Base-by-base conservation (phyloP, 495 filamentous ascomycete genomes). In the Penicillium odoratum region DNA sequence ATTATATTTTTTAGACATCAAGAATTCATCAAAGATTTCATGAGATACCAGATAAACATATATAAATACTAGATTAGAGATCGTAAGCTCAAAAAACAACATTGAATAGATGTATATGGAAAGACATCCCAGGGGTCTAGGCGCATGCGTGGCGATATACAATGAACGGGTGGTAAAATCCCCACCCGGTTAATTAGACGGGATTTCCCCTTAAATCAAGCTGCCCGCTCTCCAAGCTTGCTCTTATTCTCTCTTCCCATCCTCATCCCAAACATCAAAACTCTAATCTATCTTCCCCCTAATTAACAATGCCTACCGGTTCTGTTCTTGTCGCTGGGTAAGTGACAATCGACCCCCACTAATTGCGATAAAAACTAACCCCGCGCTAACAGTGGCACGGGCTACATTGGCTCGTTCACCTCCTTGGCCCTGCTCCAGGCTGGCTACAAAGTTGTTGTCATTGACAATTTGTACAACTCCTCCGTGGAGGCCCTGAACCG, bases 381-480 rank as follows among this genome's bases (percentile, higher is more conserved):
- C 51, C 62, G 48, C 48, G 48, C 50, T 40, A 58, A 58, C 71
- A 98, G 94, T 79, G 94, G 94, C 63, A 94, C 91, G 56, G 94
- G 94, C 78, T 98, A 98, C 81, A 98, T 98, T 73, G 94, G 94
- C 64, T 98, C 94, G 42, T 98, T 98, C 83, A 98, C 94, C 52
- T 79, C 88, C 55, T 86, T 98, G 52, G 89, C 92, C 36, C 88
- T 98, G 21, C 89, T 98, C 61, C 81, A 96, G 65, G 89, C 93
- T 67, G 93, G 87, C 72, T 97, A 97, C 82, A 88, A 97, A 68
- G 95, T 98, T 50, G 88, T 98, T 63, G 89, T 98, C 56, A 86
- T 92, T 56, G 94, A 98, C 77, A 97, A 87, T 75, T 83, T 98
- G 52, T 95, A 93, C 85, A 98, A 98, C 72, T 96, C 95, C 31